Percentiles rank a stretch among this genome's conserved stretches.
phyloP scores from a whole-genome alignment of 2,329 filamentous ascomycete genomes.

The Venturia carpophila region DNA sequence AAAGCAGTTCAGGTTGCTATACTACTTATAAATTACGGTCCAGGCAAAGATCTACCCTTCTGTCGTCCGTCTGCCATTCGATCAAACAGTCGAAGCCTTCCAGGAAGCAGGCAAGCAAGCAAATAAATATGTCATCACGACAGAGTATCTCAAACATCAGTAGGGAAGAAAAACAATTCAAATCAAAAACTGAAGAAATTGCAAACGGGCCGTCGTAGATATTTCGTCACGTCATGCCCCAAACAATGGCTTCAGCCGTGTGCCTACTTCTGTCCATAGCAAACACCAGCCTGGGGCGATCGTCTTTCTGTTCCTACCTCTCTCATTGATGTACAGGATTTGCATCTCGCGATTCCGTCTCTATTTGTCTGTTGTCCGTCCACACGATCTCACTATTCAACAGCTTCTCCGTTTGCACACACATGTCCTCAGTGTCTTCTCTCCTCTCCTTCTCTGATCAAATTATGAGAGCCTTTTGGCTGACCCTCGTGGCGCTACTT shows the following conservation, averaged over 20 bases:
- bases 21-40: too few relatives aligned
- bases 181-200: too few relatives aligned
- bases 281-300: not conserved
- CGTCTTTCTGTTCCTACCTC: not conserved
- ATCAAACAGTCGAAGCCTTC: not conserved
- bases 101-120: not conserved
- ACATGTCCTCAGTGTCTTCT: not conserved
- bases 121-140: not conserved
- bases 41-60: not conserved
- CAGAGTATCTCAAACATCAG: not conserved
- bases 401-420: not conserved
- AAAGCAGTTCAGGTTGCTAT: too few relatives aligned
- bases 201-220: not conserved
- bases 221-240: not conserved
- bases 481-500: slow-evolving; percentile 1
- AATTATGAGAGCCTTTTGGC: slow-evolving; percentile 8
- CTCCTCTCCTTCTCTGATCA: not conserved
- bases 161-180: too few relatives aligned
- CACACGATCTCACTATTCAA: not conserved
- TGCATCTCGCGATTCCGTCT: not conserved
- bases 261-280: not conserved
- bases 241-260: not conserved
- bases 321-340: not conserved
- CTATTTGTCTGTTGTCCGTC: not conserved
- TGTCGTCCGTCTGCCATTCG: not conserved